These are phyloP conservation scores for Gryganskiella cystojenkinii DNA, from an alignment of 192 early-diverging fungal genomes.

Conservation along the genomic window DNA sequence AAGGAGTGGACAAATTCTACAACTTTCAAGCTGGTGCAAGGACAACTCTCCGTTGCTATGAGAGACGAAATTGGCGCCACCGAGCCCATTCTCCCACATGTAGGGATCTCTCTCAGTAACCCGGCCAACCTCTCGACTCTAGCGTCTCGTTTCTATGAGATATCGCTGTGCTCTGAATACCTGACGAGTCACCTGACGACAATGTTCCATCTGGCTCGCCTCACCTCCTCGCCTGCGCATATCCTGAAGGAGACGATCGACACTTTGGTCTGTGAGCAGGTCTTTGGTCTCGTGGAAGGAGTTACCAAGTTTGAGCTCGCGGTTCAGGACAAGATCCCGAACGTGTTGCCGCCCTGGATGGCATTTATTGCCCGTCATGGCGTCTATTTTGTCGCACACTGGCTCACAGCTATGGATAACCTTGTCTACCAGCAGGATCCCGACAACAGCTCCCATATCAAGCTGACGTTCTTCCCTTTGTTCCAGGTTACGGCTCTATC, in stretches of 20 bases:
- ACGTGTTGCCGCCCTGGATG: constrained; percentile 36
- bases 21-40: constrained; percentile 17
- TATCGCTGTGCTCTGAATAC: constrained; percentile 38
- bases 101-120: constrained; percentile 42
- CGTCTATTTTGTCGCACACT: constrained; percentile 45
- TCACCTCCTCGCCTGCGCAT: constrained; percentile 8
- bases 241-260: constrained; percentile 25
- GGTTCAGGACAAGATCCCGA: constrained; percentile 37
- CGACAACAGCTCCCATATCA: constrained; percentile 50
- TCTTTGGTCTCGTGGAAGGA: constrained; percentile 38
- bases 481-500: constrained; percentile 50
- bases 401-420: constrained; percentile 44
- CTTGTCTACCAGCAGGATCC: constrained; percentile 49
- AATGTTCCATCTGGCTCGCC: constrained; percentile 44
- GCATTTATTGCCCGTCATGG: constrained; percentile 43
- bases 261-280: constrained; percentile 18
- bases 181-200: constrained; percentile 36
- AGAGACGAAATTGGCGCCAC: constrained; percentile 3
- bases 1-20: constrained; percentile 14
- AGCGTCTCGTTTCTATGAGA: constrained; percentile 19
- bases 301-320: constrained; percentile 50
- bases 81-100: constrained; percentile 25
- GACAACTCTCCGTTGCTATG: not conserved
- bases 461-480: constrained; percentile 48
- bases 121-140: constrained; percentile 13